Evolutionary conservation across 768 basidiomycete species (phyloP).

Genomic region (Rhizopogon roseolus): DNA sequence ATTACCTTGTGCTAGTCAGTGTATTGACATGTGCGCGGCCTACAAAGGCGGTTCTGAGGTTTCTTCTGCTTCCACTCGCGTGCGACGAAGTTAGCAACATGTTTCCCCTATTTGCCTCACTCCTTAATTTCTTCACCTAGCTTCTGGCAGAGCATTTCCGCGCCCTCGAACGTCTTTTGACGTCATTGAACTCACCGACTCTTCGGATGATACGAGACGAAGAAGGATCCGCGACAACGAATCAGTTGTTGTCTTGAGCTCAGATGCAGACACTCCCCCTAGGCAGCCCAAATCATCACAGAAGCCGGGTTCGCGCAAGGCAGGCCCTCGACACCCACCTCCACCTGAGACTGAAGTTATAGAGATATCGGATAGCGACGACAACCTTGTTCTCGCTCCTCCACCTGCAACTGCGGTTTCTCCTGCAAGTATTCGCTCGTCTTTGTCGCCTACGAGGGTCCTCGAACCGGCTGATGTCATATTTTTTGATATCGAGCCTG

Average conservation of each 20-base stretch:
- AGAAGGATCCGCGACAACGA: constrained; percentile 1
- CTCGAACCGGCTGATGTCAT: not conserved
- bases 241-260: constrained; percentile 20
- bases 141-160: constrained; percentile 4
- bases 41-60: not conserved
- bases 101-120: constrained; percentile 2
- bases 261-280: constrained; percentile 13
- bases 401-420: not conserved
- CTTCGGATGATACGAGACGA: constrained; percentile 6
- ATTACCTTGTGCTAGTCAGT: not conserved
- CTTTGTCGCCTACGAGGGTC: not conserved
- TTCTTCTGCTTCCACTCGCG: constrained; percentile 14
- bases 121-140: constrained; percentile 7
- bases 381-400: not conserved
- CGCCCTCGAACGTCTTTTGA: constrained; percentile 10
- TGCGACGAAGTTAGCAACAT: constrained; percentile 13
- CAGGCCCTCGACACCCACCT: constrained; percentile 1
- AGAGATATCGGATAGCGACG: constrained; percentile 23
- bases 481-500: not conserved
- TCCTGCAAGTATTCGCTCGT: not conserved
- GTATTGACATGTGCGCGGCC: not conserved
- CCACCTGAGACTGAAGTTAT: constrained; percentile 20
- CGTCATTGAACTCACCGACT: constrained; percentile 20
- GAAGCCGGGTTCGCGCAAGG: not conserved
- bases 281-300: constrained; percentile 1